phyloP scores from a whole-genome alignment of 1,284 basidiomycete species.

The Spongiforma sp. region DNA sequence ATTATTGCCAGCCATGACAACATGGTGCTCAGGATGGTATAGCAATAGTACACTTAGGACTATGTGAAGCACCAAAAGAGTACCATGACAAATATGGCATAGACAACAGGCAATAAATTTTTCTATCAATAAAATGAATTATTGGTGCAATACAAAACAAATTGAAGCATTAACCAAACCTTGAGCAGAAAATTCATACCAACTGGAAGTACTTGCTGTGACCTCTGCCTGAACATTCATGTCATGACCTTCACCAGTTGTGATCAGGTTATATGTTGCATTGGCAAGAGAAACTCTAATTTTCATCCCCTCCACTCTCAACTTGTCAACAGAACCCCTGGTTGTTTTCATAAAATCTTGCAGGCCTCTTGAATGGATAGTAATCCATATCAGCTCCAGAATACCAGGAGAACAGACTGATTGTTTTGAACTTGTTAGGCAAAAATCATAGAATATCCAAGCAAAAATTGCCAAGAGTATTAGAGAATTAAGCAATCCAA shows the following conservation, averaged over 20 bases:
- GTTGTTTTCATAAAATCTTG: conserved; percentile 4
- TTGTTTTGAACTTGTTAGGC: background rate
- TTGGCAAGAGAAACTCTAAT: conserved; percentile 6
- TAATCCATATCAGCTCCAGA: background rate
- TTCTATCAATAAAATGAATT: background rate
- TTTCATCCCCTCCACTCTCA: conserved; percentile 8
- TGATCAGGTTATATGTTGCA: background rate
- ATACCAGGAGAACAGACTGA: background rate
- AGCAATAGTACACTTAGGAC: background rate
- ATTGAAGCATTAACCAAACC: background rate
- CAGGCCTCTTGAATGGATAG: background rate
- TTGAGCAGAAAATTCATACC: background rate
- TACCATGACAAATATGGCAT: conserved; percentile 9
- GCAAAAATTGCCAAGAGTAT: background rate
- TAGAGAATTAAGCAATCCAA: conserved; percentile 11
- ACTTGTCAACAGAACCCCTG: background rate
- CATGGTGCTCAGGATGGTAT: conserved; percentile 9
- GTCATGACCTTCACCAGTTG: background rate
- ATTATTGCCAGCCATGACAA: conserved; percentile 1
- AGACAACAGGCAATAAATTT: background rate
- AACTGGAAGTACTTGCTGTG: background rate
- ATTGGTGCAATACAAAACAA: background rate
- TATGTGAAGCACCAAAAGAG: conserved; percentile 6
- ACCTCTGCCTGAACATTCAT: background rate
- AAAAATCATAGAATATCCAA: background rate